Base-by-base conservation (phyloP, 2,329 filamentous ascomycete genomes). In the Harringtonia aguacate region DNA sequence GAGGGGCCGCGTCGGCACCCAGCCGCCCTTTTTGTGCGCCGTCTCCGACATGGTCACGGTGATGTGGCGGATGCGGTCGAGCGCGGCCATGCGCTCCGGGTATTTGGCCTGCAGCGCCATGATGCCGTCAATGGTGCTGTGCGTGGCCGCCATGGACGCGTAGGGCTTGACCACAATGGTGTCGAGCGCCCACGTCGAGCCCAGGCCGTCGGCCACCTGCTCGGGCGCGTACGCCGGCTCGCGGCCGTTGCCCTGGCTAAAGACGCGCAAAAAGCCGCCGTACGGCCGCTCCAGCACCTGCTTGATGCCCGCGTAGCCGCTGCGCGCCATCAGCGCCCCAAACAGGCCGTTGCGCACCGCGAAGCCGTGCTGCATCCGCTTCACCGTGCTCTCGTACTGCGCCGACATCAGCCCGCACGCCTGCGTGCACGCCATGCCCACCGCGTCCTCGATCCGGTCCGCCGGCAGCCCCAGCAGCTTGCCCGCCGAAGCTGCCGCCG, bases 331-430 rank as follows among this genome's bases (percentile, higher is more conserved):
- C 3, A 69, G 43, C 1, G 64, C 58, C 0, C 53, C 62, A 15
- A 69, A 57, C 0, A 69, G 55, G 1, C 65, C 65, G 45, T 63
- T 68, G 8, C 66, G 58, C 7, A 66, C 59, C 0, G 65, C 64
- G 47, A 70, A 69, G 6, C 59, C 66, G 46, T 69, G 66, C 49
- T 69, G 65, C 60, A 69, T 64, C 3, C 64, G 60, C 51, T 69
- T 70, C 1, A 62, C 58, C 46, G 62, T 59, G n/a, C 60, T 59
- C 36, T 62, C 66, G 44, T 60, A 68, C 46, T 67, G 61, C 4
- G 64, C 65, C 3, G 59, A 57, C 62, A 68, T 68, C 6, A 65
- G 50, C 3, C 61, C 62, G 35, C 61, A 53, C 4, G 59, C 58
- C 46, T 68, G 62, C 0, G 60, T 66, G 43, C 59, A 65, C 2